A percentile compares a stretch with the other conserved stretches of the same genome.
Evolutionary conservation across 2,329 filamentous ascomycete species (phyloP).

Genomic region (Colletotrichum tofieldiae): DNA sequence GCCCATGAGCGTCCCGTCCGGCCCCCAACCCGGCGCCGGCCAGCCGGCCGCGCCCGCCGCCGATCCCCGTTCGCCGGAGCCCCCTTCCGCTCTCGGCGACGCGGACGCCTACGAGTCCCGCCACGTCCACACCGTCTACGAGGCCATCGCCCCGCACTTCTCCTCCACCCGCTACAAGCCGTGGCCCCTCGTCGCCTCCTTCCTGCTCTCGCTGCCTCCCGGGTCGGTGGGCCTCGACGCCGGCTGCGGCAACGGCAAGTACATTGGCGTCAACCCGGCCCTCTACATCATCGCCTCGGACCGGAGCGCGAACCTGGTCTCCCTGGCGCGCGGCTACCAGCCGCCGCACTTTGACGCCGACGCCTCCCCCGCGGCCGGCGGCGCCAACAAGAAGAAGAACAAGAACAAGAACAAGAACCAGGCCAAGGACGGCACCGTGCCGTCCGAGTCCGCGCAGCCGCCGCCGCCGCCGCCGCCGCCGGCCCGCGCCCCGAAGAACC

Average conservation of each 20-base stretch:
- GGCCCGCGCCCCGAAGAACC: conserved; percentile 46
- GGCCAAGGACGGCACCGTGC: conserved; percentile 4
- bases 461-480: not conserved
- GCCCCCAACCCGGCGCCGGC: conserved; percentile 34
- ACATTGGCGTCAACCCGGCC: conserved; percentile 83
- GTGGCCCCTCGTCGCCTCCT: conserved; percentile 91
- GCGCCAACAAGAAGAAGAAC: conserved; percentile 21
- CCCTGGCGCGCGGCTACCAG: conserved; percentile 59
- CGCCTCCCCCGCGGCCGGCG: conserved; percentile 31
- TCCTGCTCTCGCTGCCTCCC: conserved; percentile 75
- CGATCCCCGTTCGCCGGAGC: conserved; percentile 26
- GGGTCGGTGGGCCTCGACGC: conserved; percentile 91
- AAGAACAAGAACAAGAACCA: conserved; percentile 31
- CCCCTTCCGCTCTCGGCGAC: conserved; percentile 10
- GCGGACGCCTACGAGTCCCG: conserved; percentile 81
- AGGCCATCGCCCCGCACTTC: conserved; percentile 88
- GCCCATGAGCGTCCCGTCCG: conserved; percentile 27
- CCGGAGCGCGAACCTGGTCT: conserved; percentile 75
- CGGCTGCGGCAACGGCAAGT: conserved; percentile 98
- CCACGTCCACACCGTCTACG: conserved; percentile 94
- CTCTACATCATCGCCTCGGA: conserved; percentile 90
- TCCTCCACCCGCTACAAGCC: conserved; percentile 86
- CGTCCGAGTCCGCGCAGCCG: not conserved
- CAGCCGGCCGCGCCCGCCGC: conserved; percentile 27
- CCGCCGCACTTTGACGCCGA: conserved; percentile 35